Evolutionary conservation across 805 yeast genomes (phyloP), one percentile per base, ranked within the genome.

Genomic region (Cyberlindnera mycetangii): DNA sequence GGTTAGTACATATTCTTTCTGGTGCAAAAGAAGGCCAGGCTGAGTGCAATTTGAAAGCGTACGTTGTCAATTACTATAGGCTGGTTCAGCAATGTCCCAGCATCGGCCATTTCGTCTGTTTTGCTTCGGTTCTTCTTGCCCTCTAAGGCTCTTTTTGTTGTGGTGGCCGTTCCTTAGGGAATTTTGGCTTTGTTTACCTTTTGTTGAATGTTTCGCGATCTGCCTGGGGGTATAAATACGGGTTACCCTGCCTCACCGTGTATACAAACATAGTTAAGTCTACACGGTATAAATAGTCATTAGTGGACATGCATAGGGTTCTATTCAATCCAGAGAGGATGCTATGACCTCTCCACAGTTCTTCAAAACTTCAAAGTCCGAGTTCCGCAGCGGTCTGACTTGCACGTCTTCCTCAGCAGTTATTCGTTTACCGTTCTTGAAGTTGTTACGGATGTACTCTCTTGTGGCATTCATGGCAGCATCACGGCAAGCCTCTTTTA

Each of bases 391-490:
- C 5, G 90, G 85, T 50, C 90, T 72, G 37, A 86, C 76, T 6
- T 59, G 59, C 17, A 75, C 65, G 17, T 68, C 62, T 10, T 68
- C 62, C 8, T 62, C 67, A 17, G 67, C 68, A 15, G 65, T 67
- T 12, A 66, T 44, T 28, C 65, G 65, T 42, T 61, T 55, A 12
- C 62, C 62, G 37, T 57, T 51, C 33, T 53, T 54, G 53, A 58
- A 57, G 41, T 86, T 85, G 43, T 67, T 65, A 44, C 78, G 70
- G 46, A 92, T 87, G 61, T 78, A 88, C 64, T 93, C 97, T 54
- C 96, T 75, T 59, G 92, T 89, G 0, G 97, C 86, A 53, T 75
- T 76, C 71, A 90, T 77, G 1, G 96, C 97, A 0, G 99, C 99
- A 57, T 88, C 95, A 44, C 99, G 78, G 60, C 97, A 89, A 39